Evolutionary conservation across 768 basidiomycete genomes (phyloP), one percentile per base, ranked within the genome.

Genomic region (Tulasnella sp.): DNA sequence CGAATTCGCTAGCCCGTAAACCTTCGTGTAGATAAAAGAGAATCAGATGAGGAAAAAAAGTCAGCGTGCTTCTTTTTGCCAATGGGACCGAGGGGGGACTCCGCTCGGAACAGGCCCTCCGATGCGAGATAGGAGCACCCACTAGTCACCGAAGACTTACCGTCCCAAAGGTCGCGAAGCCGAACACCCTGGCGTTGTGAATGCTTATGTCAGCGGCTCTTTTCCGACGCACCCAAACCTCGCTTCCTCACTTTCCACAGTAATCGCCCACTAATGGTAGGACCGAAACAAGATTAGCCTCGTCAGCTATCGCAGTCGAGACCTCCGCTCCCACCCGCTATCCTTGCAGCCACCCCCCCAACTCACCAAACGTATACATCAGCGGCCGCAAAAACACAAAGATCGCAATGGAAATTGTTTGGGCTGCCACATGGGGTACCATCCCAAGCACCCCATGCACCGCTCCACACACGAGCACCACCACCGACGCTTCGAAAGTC

Each of bases 1-100:
- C n/a, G 85, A 84, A 81, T 85, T 85, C 27, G 84, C 83, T 9
- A 86, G 81, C 6, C 86, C 86, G 68, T 86, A 85, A 48, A 86
- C 76, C 76, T 77, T 48, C 62, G 62, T 68, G 2, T 12, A 27
- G 62, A 68, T 68, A 68, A 68, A 68, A 14, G 31, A 68, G 31
- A 68, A 34, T 36, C 62, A 68, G 12, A 68, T 68, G 19, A 56
- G n/a, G 24, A 36, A 21, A 46, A 46, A 74, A 40, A 74, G 46
- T 48, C 73, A 74, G 73, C 40, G 73, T 48, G 52, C 75, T 56
- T 36, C 34, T 48, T 52, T 56, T 56, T 31, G 75, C 44, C 62
- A 68, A 58, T 58, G 38, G 76, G 31, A 5, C 42, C 39, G 74
- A 42, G 40, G 40, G 40, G 40, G 40, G 3, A 4, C 34, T 75